phyloP scores from a whole-genome alignment of 495 filamentous ascomycete genomes.

The Rostrohypoxylon terebratum region DNA sequence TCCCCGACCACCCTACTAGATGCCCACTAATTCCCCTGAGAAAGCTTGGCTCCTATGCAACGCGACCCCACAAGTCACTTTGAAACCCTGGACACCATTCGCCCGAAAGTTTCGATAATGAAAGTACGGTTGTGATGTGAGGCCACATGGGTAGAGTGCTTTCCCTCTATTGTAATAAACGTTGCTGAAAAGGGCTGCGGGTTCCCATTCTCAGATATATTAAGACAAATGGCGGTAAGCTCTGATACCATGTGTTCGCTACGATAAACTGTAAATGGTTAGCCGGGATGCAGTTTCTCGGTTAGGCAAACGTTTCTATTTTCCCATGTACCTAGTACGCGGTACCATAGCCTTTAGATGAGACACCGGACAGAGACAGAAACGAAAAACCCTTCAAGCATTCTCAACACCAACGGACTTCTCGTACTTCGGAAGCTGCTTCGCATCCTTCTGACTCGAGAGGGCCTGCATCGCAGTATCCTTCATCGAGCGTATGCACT shows the following conservation, averaged over 20 bases:
- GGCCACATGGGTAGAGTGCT: slow-evolving; percentile 2
- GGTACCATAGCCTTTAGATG: background rate
- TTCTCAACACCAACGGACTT: slow-evolving; percentile 3
- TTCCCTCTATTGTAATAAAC: background rate
- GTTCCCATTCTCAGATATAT: background rate
- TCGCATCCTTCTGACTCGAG: slow-evolving; percentile 20
- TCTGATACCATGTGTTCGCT: background rate
- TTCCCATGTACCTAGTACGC: background rate
- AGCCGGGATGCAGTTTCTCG: slow-evolving; percentile 7
- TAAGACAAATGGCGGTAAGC: slow-evolving; percentile 31
- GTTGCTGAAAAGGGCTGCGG: background rate
- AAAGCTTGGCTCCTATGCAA: slow-evolving; percentile 16
- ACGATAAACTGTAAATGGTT: slow-evolving; percentile 5
- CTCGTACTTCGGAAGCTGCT: slow-evolving; percentile 16
- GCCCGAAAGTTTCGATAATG: slow-evolving; percentile 11
- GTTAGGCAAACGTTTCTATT: slow-evolving; percentile 12
- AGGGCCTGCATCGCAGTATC: slow-evolving; percentile 24
- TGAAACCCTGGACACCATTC: slow-evolving; percentile 20
- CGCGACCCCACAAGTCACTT: slow-evolving; percentile 31
- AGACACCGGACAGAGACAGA: no score
- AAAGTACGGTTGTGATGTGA: slow-evolving; percentile 10
- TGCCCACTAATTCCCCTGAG: slow-evolving; percentile 45
- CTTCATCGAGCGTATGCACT: slow-evolving; percentile 37
- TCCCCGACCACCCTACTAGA: slow-evolving; percentile 16
- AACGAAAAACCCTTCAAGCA: background rate